A percentile compares a stretch with the other conserved stretches of the same genome.
Evolutionary conservation across 805 yeast genomes (phyloP).

Genomic region (Wickerhamomyces subpelliculosus): DNA sequence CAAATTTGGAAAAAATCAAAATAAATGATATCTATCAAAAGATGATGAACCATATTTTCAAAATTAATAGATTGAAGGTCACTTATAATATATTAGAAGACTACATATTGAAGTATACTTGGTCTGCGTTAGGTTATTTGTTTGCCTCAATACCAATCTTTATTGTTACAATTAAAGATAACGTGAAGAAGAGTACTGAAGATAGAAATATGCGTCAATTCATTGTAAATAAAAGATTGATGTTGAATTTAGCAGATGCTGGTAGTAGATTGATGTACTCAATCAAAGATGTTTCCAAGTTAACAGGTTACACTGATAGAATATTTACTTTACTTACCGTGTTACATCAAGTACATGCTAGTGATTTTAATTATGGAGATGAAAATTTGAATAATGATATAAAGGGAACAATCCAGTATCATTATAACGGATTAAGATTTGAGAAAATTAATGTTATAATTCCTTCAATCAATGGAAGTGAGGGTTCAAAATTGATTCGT

Average conservation of each 20-base stretch:
- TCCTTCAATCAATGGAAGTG: slow-evolving; percentile 58
- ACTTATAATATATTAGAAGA: slow-evolving; percentile 74
- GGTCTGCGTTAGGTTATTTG: slow-evolving; percentile 94
- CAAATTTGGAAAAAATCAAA: slow-evolving; percentile 65
- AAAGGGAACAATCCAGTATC: slow-evolving; percentile 73
- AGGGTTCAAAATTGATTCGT: slow-evolving; percentile 54
- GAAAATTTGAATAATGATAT: slow-evolving; percentile 44
- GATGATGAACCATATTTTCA: slow-evolving; percentile 47
- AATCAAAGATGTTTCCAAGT: slow-evolving; percentile 82
- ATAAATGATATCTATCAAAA: slow-evolving; percentile 51
- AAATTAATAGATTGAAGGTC: slow-evolving; percentile 52
- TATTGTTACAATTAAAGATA: slow-evolving; percentile 37
- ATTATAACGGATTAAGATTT: slow-evolving; percentile 72
- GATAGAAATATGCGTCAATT: slow-evolving; percentile 76
- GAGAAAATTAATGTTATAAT: slow-evolving; percentile 79
- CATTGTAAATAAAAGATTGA: slow-evolving; percentile 81
- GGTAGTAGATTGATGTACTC: slow-evolving; percentile 94
- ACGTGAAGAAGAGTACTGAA: slow-evolving; percentile 22
- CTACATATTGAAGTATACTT: slow-evolving; percentile 79
- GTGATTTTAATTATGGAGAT: slow-evolving; percentile 31
- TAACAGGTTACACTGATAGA: slow-evolving; percentile 86
- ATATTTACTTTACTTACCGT: slow-evolving; percentile 71
- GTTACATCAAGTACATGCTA: slow-evolving; percentile 75
- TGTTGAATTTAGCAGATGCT: slow-evolving; percentile 90
- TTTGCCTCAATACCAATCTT: slow-evolving; percentile 88